Percentiles rank a stretch among this genome's conserved stretches.
Evolutionary conservation across 2,329 filamentous ascomycete genomes (phyloP).

Genomic region (Sporothrix euskadiensis): DNA sequence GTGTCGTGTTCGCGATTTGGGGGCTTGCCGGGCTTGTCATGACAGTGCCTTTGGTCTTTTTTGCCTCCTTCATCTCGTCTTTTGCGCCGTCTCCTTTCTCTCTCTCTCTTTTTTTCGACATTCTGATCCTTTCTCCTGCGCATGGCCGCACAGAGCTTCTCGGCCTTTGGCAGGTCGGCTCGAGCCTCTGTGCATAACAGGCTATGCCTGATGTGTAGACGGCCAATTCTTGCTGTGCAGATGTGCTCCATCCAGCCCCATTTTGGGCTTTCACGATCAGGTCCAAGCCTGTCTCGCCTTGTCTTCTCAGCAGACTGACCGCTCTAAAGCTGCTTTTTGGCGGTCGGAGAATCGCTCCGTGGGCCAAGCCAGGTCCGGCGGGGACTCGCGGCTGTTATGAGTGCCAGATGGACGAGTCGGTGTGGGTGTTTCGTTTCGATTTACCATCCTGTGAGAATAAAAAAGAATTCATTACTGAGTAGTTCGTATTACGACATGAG

Average conservation of each 20-base stretch:
- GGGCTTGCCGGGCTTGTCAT: no score
- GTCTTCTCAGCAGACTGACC: not conserved
- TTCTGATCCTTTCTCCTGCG: not conserved
- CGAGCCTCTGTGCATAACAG: not conserved
- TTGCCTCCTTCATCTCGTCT: not conserved
- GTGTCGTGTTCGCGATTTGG: not conserved
- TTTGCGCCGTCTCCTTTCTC: not conserved
- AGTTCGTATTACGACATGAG: not conserved
- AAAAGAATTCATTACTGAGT: not conserved
- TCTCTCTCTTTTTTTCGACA: no score
- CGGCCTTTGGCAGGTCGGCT: not conserved
- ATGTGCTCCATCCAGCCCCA: not conserved
- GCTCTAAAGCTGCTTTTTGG: not conserved
- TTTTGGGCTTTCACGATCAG: not conserved
- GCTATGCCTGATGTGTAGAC: not conserved
- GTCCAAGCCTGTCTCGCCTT: not conserved
- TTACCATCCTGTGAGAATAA: slow-evolving; percentile 10
- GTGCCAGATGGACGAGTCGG: not conserved
- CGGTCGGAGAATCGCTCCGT: not conserved
- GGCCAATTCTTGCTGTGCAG: not conserved
- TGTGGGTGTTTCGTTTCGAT: slow-evolving; percentile 6
- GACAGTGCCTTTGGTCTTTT: no score
- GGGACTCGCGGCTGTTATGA: not conserved
- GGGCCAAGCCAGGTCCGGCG: not conserved
- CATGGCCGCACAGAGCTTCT: not conserved